Evolutionary conservation across 2,329 filamentous ascomycete species (phyloP), one percentile per base, ranked within the genome.

Genomic region (Cryphonectria nitschkei): DNA sequence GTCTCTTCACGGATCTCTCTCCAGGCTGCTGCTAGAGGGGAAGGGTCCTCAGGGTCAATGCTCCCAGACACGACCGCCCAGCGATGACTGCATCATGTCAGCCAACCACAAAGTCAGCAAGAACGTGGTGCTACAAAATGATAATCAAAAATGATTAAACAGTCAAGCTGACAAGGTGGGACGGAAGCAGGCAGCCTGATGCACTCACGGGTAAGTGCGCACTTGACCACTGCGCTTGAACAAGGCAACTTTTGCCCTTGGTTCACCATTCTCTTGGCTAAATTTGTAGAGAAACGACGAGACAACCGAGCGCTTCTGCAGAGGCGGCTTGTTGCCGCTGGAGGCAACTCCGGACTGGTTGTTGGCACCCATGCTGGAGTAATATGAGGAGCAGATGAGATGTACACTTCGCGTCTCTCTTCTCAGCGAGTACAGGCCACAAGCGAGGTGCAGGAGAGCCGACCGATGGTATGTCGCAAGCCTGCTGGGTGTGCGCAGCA

Each of bases 1-100:
- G 90, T 92, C 77, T 92, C 90, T 76, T 92, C 89, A 6, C 77
- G 75, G 32, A 92, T 81, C 78, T 92, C 89, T 19, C 90, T 84
- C 83, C 86, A 87, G 37, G 90, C 90, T 0, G 90, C 86, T 3
- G 82, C 80, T 7, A 89, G 77, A 0, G 89, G 86, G 32, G 79
- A 83, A 3, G 80, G 70, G 74, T 92, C 90, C 0, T 79, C 76
- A 7, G 80, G 67, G 3, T 91, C 86, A 66, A 92, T 86, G 68
- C 83, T 86, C 52, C 90, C 90, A 0, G 89, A 89, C 26, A 92
- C 86, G 0, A 89, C 87, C 0, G 88, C 89, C 65, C 89, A 84
- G 76, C 86, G 88, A 75, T 85, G 84, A 75, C 85, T 86, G 72
- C 52, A 58, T 71, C 62, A 64, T 43, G 72, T 75, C 60, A 74